Evolutionary conservation across 305 asterid genomes (phyloP).

Genomic region (Withania somnifera): DNA sequence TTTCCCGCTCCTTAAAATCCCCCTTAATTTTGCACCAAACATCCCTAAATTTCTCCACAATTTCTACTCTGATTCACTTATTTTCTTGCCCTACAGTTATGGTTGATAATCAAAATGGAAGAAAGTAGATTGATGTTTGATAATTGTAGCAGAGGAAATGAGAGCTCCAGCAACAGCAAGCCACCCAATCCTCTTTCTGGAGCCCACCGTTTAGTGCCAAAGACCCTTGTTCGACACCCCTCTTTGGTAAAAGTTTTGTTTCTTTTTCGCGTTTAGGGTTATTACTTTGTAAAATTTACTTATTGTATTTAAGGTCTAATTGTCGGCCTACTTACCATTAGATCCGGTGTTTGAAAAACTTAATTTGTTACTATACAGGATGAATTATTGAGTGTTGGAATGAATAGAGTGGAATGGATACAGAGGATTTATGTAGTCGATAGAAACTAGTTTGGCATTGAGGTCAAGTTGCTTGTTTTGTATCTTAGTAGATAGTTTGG

Average conservation of each 20-base stretch:
- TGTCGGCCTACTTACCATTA: too few species aligned
- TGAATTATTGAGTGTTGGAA: not conserved
- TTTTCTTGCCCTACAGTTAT: conserved; percentile 23
- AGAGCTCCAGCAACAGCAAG: conserved; percentile 52
- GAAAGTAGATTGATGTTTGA: conserved; percentile 41
- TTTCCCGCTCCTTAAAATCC: not conserved
- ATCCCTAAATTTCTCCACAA: conserved; percentile 3
- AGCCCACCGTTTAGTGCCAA: conserved; percentile 33
- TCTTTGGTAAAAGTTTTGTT: conserved; percentile 59
- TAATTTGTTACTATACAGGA: not conserved
- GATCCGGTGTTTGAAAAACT: not conserved
- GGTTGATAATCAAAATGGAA: conserved; percentile 70
- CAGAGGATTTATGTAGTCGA: not conserved
- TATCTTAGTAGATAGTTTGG: not conserved
- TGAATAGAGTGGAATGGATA: not conserved
- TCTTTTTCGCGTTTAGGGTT: too few species aligned
- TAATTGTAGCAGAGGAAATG: conserved; percentile 26
- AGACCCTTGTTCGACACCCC: conserved; percentile 56
- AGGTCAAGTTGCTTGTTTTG: not conserved
- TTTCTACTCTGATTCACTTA: not conserved
- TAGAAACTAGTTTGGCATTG: not conserved
- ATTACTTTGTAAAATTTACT: too few species aligned
- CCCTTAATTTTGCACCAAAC: too few species aligned
- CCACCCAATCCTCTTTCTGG: conserved; percentile 61
- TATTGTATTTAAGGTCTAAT: too few species aligned